Evolutionary conservation across 2,329 filamentous ascomycete species (phyloP), one percentile per base, ranked within the genome.

Genomic region (Helotiales sp.): DNA sequence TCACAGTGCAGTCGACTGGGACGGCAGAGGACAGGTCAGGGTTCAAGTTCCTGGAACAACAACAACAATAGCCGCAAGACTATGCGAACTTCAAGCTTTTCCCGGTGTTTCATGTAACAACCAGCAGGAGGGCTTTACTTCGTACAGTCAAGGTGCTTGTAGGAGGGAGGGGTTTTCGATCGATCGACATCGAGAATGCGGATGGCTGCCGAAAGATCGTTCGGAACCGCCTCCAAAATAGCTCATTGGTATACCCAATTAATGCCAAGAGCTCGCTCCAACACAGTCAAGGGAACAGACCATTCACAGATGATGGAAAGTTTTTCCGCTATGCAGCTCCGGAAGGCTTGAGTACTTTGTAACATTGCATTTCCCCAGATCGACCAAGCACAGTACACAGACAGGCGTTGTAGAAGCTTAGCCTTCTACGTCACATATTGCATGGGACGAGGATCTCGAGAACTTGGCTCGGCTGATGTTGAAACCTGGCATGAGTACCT

Each of bases 111-210:
- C 37, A 40, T 40, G 13, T 15, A 40, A 8, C 3, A 40, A 15
- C 10, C 15, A 13, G 34, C 3, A 40, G 11, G 34, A 40, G 37
- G 37, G 17, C 37, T 17, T 45, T 3, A 45, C 43, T 22, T 22
- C 17, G 24, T 13, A 13, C 45, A 1, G 7, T 49, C 45, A 49
- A 20, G n/a, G 7, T 20, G 10, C 24, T 20, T 49, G 45, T 8
- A 49, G 17, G 45, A 20, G 13, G 22, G 24, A n/a, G n/a, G n/a
- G 10, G 37, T 15, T 40, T 15, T 15, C n/a, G 45, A 10, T 54
- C 50, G 50, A 54, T 54, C 50, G 50, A 54, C 50, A 8, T n/a
- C 28, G 50, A 32, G 26, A 17, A 54, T 54, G 24, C 50, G 50
- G 50, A 32, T 30, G 26, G 50, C 28, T 54, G 28, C 50, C 26